Conservation (phyloP, 306 rosid genomes). For the Castanea mollissima region DNA sequence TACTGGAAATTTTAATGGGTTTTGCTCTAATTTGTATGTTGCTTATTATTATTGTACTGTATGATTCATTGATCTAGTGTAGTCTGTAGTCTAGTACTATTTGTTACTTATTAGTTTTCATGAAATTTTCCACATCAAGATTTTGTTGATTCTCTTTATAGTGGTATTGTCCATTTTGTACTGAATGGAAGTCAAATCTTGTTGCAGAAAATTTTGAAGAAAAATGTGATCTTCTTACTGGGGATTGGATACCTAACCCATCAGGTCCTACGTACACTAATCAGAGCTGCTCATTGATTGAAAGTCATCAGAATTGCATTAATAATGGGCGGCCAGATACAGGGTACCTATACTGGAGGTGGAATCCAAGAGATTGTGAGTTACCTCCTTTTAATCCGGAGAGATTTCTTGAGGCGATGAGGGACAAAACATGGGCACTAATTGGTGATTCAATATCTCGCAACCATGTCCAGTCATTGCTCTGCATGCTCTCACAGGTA, state of each 20-base stretch:
- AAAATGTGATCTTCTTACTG: conserved; percentile 67
- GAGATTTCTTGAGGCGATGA: conserved; percentile 70
- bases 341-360: conserved; percentile 71
- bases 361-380: conserved; percentile 78
- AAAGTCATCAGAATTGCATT: conserved; percentile 85
- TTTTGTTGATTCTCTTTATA: background rate
- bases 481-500: conserved; percentile 90
- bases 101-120: background rate
- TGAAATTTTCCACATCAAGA: background rate
- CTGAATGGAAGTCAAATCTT: conserved; percentile 8
- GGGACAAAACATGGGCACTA: conserved; percentile 77
- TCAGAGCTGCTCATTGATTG: conserved; percentile 71
- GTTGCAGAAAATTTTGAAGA: conserved; percentile 35
- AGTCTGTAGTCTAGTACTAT: background rate
- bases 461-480: conserved; percentile 87
- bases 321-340: conserved; percentile 83
- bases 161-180: background rate
- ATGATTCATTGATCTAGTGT: background rate
- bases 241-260: conserved; percentile 79
- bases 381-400: conserved; percentile 58
- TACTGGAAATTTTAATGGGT: background rate
- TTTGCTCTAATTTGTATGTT: background rate
- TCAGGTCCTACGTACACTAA: conserved; percentile 68
- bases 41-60: background rate
- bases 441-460: conserved; percentile 95